Base-by-base conservation (phyloP, 2,329 filamentous ascomycete genomes). In the Penicillium verrucosum region DNA sequence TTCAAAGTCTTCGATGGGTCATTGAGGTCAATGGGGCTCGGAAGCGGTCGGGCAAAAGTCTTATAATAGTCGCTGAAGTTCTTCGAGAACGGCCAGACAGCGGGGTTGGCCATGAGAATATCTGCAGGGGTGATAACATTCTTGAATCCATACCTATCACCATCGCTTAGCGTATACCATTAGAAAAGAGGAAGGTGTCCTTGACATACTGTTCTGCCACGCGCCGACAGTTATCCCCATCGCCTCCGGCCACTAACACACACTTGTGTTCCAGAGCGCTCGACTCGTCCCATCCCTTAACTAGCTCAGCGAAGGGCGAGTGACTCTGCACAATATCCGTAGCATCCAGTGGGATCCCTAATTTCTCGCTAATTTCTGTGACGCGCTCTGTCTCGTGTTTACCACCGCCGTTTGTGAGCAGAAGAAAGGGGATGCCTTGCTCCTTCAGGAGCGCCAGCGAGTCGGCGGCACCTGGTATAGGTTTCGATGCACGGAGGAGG, bases 361-460 rank as follows among this genome's bases (percentile, higher is more conserved):
- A 81, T 64, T 85, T 85, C 42, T 81, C 72, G 64, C 83, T 86
- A 51, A 95, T 80, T 59, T 92, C 88, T 8, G 78, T 78, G 30
- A 91, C 88, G 18, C 90, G 84, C 57, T 89, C 86, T 3, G 78
- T 79, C 75, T 97, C 93, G 60, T 86, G 85, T 69, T 89, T 91
- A 56, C 94, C 94, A 41, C 94, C 94, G 65, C 94, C 94, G 75
- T 99, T 99, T 57, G 94, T 99, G 60, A 99, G 81, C 34, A 99
- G 85, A 67, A 99, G 93, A 77, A 96, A 97, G 12, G 92, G 92
- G 44, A 97, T 90, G 45, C 84, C 81, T 68, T 92, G 82, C 45
- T 82, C 76, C 65, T 92, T 85, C 21, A 97, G 85, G 67, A 86
- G 88, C 30, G 80, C 78, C 21, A 99, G 82, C 14, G 92, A 83